These are phyloP conservation scores for Backusella westeae DNA, from an alignment of 192 early-diverging fungal species.

Conservation along the genomic window DNA sequence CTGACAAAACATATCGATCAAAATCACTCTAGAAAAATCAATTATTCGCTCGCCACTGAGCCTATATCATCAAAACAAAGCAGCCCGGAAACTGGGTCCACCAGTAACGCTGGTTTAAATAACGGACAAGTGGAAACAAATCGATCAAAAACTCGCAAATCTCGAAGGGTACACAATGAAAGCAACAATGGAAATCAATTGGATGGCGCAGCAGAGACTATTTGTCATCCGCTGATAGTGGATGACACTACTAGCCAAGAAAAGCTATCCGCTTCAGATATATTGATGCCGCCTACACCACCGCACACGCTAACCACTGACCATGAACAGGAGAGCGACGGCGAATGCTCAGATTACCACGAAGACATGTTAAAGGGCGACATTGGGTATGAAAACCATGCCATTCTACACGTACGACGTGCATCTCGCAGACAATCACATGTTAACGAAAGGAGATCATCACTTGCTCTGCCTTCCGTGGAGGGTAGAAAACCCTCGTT, in stretches of 20 bases:
- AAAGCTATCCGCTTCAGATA: neutral
- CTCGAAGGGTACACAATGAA: neutral
- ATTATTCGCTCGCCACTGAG: slow-evolving; percentile 65
- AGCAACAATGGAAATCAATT: neutral
- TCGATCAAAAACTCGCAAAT: neutral
- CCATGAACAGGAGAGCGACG: slow-evolving; percentile 28
- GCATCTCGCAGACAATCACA: slow-evolving; percentile 6
- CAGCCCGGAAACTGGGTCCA: neutral
- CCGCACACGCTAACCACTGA: neutral
- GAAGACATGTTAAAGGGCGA: slow-evolving; percentile 62
- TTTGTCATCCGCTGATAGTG: neutral
- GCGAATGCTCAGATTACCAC: slow-evolving; percentile 52
- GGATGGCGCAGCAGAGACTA: neutral
- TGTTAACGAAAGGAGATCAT: neutral
- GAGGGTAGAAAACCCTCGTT: slow-evolving; percentile 11
- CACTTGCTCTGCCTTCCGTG: neutral
- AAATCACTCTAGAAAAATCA: slow-evolving; percentile 67
- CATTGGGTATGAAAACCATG: slow-evolving; percentile 15
- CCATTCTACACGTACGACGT: slow-evolving; percentile 14
- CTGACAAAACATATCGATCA: slow-evolving; percentile 70
- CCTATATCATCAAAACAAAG: neutral
- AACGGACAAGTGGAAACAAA: neutral
- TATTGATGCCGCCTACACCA: slow-evolving; percentile 3
- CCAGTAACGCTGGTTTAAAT: neutral
- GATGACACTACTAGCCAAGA: neutral